Percentiles rank a stretch among this genome's conserved stretches.
Evolutionary conservation across 2,329 filamentous ascomycete species (phyloP).

Genomic region (Colletotrichum eremochloae): DNA sequence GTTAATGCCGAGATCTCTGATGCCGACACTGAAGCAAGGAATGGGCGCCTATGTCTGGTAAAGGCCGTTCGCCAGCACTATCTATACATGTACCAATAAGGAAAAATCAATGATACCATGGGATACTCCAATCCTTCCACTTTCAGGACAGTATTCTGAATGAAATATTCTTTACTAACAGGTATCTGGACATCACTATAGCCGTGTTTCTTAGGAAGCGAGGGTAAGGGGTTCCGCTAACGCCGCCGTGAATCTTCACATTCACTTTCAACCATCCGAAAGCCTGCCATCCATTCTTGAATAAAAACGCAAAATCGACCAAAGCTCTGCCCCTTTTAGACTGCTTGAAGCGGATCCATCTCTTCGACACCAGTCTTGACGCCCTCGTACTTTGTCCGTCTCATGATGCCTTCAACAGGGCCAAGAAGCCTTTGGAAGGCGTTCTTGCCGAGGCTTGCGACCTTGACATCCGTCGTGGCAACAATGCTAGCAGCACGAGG

Average conservation of each 20-base stretch:
- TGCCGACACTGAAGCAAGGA: neutral
- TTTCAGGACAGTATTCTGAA: neutral
- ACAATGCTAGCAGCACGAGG: slow-evolving; percentile 92
- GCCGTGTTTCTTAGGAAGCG: slow-evolving; percentile 52
- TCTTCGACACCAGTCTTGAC: slow-evolving; percentile 74
- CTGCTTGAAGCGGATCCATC: slow-evolving; percentile 73
- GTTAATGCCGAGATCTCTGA: neutral
- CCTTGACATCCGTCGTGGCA: slow-evolving; percentile 88
- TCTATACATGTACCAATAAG: slow-evolving; percentile 3
- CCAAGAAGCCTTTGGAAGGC: slow-evolving; percentile 95
- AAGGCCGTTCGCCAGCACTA: neutral
- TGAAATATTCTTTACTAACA: slow-evolving; percentile 43
- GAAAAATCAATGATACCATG: slow-evolving; percentile 33
- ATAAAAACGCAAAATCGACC: slow-evolving; percentile 27
- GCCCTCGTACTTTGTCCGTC: slow-evolving; percentile 76
- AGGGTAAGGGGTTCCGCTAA: slow-evolving; percentile 50
- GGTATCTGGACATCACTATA: slow-evolving; percentile 54
- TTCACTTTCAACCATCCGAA: slow-evolving; percentile 32
- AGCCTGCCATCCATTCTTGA: slow-evolving; percentile 35
- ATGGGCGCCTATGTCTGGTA: neutral
- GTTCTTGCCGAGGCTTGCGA: slow-evolving; percentile 91
- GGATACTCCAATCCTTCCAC: neutral
- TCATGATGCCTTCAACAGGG: slow-evolving; percentile 94
- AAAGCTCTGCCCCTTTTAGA: slow-evolving; percentile 41
- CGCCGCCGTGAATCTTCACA: slow-evolving; percentile 39